Percentiles rank a stretch among this genome's conserved stretches.
These are phyloP conservation scores for Thuidium tamariscinum DNA, from an alignment of 225 moss, liverwort and hornwort species.

Conservation along the genomic window DNA sequence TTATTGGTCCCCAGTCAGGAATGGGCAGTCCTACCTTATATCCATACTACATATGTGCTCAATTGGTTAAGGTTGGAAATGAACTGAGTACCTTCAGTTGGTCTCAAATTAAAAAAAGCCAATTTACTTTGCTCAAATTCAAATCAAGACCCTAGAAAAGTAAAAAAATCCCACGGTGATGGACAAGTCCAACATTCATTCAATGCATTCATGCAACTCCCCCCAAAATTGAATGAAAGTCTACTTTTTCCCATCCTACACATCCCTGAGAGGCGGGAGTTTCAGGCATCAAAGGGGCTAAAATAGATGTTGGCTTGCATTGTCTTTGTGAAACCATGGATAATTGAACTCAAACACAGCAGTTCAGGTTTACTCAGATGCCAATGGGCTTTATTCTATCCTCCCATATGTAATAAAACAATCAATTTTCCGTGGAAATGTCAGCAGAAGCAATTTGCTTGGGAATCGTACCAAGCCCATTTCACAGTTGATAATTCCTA, in stretches of 20 bases:
- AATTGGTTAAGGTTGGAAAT: no score
- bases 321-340: neutral
- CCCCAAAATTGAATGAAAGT: neutral
- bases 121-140: neutral
- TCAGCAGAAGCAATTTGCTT: neutral
- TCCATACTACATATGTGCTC: no score
- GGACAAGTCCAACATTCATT: no score
- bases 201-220: no score
- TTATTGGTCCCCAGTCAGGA: no score
- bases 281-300: neutral
- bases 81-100: no score
- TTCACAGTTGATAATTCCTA: neutral
- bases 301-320: neutral
- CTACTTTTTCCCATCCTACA: neutral
- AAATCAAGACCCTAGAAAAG: neutral
- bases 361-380: neutral
- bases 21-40: no score
- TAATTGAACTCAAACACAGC: neutral
- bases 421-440: neutral
- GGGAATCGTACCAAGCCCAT: neutral
- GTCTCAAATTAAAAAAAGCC: neutral
- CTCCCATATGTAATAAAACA: neutral
- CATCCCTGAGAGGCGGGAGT: neutral
- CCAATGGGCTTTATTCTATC: neutral
- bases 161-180: no score